These are phyloP conservation scores for Cutaneotrichosporon sp. DNA, from an alignment of 1,284 basidiomycete species.

Conservation along the genomic window DNA sequence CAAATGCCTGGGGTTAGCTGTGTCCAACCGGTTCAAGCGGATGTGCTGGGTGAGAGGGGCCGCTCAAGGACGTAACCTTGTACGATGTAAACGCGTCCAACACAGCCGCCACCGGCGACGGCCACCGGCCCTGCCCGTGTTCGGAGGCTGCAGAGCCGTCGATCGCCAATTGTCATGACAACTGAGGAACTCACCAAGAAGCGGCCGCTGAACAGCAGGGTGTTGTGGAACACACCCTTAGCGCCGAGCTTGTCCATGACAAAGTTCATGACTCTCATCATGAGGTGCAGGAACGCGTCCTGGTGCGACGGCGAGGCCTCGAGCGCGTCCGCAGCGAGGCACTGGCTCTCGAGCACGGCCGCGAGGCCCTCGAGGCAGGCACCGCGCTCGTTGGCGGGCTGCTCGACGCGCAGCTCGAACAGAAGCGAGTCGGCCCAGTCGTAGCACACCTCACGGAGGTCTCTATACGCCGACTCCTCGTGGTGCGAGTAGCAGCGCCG, in stretches of 20 bases:
- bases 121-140: no score
- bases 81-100: no score
- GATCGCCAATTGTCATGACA: no score
- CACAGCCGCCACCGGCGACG: no score
- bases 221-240: conserved; percentile 60
- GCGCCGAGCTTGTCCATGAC: conserved; percentile 59
- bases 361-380: conserved; percentile 57
- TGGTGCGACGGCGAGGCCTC: conserved; percentile 40
- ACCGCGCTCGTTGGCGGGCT: conserved; percentile 56
- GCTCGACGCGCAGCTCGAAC: conserved; percentile 51
- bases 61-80: no score
- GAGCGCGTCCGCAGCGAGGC: conserved; percentile 50
- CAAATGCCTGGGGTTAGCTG: conserved; percentile 48
- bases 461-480: conserved; percentile 36
- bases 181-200: conserved; percentile 55
- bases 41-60: no score
- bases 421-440: conserved; percentile 51
- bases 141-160: no score
- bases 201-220: conserved; percentile 56
- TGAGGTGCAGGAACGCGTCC: conserved; percentile 49
- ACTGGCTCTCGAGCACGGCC: conserved; percentile 54
- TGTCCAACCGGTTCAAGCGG: no score
- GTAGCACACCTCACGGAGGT: conserved; percentile 45
- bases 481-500: conserved; percentile 37
- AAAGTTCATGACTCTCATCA: conserved; percentile 55